Base-by-base conservation (phyloP, 2,329 filamentous ascomycete species). In the Sporothrix euskadiensis region DNA sequence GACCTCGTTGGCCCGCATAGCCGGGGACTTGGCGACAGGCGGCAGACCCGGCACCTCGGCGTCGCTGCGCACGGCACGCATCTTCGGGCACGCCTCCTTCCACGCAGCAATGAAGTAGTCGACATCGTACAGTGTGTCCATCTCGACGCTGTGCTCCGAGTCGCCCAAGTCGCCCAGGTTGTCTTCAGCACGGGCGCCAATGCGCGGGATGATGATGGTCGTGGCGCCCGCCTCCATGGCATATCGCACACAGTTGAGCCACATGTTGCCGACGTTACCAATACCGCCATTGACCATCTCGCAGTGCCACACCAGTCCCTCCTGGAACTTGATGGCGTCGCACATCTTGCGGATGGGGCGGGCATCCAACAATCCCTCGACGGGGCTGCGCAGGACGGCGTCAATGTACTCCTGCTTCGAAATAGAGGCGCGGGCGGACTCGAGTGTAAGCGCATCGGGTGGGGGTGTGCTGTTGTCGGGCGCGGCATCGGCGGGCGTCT, bases 221-320 rank as follows among this genome's bases (percentile, higher is more conserved):
- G 73, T 78, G 69, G 65, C 73, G 65, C 75, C 75, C 3, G 75
- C 76, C 73, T 82, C 79, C 47, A 83, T 80, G 6, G 81, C 81
- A 71, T 79, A 81, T 71, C 80, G 78, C 8, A 83, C 72, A 75
- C 82, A 83, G 74, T 81, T 81, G 56, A 83, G 75, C 72, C 81
- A 77, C 59, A 80, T 79, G 73, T 81, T 81, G 69, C 80, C 78
- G 10, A 82, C 77, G 63, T 82, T 81, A 8, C 79, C 81, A 22
- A 83, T 79, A 2, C 81, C 82, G 14, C 82, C 82, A 12, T 80
- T 79, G 19, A 80, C 78, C 35, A 80, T 77, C 9, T 78, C 79
- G 57, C 83, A 80, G 47, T 80, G 79, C 76, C 83, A 81, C 22
- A 83, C 78, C 22, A 83, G 76, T 7, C 81, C 80, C 4, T 78